Evolutionary conservation across 352 stramenopile species (phyloP), one percentile per base, ranked within the genome.

Genomic region (Aphanomyces euteiches): DNA sequence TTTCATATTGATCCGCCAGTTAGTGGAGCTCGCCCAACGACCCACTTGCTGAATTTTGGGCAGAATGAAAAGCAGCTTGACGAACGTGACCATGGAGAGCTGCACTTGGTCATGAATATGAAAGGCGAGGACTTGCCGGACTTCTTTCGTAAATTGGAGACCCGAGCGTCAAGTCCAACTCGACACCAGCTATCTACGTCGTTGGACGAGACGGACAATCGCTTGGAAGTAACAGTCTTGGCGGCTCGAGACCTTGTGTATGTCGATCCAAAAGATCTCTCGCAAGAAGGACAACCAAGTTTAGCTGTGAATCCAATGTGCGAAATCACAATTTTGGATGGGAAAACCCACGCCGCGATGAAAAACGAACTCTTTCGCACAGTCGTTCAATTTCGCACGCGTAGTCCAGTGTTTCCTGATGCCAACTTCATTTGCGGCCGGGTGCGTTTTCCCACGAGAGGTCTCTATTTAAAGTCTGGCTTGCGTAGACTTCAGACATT

Each of bases 371-470:
- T 63, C 3, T 83, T 81, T 58, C 77, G 67, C 7, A 92, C 82
- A 15, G 72, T 72, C 0, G 72, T 82, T 19, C 84, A 88, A 67
- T 79, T 89, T 47, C 80, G 79, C 54, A 89, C 81, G 5, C 73
- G 73, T 5, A 84, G 88, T 36, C 84, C 84, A 15, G 70, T 72
- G 10, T 92, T 83, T 78, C 75, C 84, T 38, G 77, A 87, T 28
- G 81, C 88, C 54, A 79, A 88, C 36, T 78, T 83, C 61, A 76
- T 90, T 8, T 90, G 89, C 61, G 84, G 84, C 7, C 77, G 83
- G 13, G 53, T 67, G 43, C 10, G 56, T 66, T 47, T 38, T 15
- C 34, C 12, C n/a, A 19, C n/a, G 3, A 47, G 41, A 6, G 13
- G 38, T 36, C 8, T 61, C 21, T 12, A 17, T 8, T 47, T 6